Conservation (phyloP, 2,329 filamentous ascomycete genomes). For the Endothia cerciana region DNA sequence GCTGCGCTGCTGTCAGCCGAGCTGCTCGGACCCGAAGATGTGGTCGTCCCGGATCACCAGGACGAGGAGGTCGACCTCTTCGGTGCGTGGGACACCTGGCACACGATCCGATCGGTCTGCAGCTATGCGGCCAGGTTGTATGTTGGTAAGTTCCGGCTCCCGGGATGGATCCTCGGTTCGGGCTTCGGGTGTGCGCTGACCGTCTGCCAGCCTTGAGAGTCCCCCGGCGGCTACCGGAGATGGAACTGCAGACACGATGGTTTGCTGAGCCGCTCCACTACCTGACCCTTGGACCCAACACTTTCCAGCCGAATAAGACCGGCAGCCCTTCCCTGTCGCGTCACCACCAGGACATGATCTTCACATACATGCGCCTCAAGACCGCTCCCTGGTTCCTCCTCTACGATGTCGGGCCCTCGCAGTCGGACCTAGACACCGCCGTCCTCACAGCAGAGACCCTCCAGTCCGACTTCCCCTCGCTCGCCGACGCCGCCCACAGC, state of each 20-base stretch:
- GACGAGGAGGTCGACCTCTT: conserved; percentile 67
- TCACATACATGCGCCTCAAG: conserved; percentile 67
- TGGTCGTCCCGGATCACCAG: conserved; percentile 18
- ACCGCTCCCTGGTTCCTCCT: conserved; percentile 65
- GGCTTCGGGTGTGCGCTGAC: not conserved
- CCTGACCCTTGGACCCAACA: conserved; percentile 55
- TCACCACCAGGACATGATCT: conserved; percentile 64
- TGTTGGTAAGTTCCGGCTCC: conserved; percentile 69
- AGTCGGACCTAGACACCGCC: conserved; percentile 40
- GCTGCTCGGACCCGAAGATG: conserved; percentile 40
- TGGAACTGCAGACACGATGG: conserved; percentile 67
- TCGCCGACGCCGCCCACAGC: conserved; percentile 64
- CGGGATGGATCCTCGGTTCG: too few relatives aligned
- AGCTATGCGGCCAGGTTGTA: conserved; percentile 81
- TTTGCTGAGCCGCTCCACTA: conserved; percentile 70
- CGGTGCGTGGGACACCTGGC: conserved; percentile 91
- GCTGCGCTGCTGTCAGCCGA: conserved; percentile 54
- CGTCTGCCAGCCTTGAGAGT: conserved; percentile 52
- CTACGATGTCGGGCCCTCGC: conserved; percentile 60
- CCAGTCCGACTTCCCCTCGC: conserved; percentile 65
- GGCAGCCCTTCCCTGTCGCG: conserved; percentile 66
- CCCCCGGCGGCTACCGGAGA: conserved; percentile 61
- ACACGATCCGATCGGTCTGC: conserved; percentile 82
- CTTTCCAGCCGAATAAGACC: conserved; percentile 63
- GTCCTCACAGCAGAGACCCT: conserved; percentile 43